A percentile compares a stretch with the other conserved stretches of the same genome.
Evolutionary conservation across 1,139 yeast genomes (phyloP).

Genomic region (Tardiomyces blankii): DNA sequence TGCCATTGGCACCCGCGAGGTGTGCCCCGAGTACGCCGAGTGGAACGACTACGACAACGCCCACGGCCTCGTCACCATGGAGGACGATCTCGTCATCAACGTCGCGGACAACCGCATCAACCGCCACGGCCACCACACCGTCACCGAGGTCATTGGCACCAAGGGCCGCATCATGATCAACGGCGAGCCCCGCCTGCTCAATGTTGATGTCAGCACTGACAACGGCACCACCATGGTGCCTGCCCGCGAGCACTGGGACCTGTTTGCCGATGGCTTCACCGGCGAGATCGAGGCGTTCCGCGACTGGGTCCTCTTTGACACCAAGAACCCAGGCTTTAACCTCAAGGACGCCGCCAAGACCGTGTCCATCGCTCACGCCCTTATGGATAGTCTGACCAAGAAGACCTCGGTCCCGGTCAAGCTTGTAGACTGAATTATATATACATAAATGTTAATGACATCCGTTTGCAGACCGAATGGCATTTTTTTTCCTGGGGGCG

Average conservation of each 20-base stretch:
- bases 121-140: slow-evolving; percentile 7
- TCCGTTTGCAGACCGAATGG: no score
- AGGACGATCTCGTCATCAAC: neutral
- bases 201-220: slow-evolving; percentile 4
- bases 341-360: slow-evolving; percentile 9
- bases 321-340: slow-evolving; percentile 2
- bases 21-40: slow-evolving; percentile 6
- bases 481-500: no score
- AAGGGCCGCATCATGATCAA: slow-evolving; percentile 6
- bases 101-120: slow-evolving; percentile 5
- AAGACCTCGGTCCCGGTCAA: slow-evolving; percentile 1
- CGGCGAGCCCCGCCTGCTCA: slow-evolving; percentile 2
- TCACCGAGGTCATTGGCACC: slow-evolving; percentile 7
- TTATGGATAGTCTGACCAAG: neutral
- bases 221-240: slow-evolving; percentile 5
- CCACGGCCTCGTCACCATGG: slow-evolving; percentile 4
- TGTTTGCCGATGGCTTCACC: slow-evolving; percentile 9
- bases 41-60: slow-evolving; percentile 8
- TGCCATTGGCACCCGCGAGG: slow-evolving; percentile 6
- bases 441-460: no score
- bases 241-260: slow-evolving; percentile 6
- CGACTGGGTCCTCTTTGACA: slow-evolving; percentile 10
- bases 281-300: slow-evolving; percentile 9
- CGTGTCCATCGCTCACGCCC: slow-evolving; percentile 5
- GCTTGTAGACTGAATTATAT: neutral